Evolutionary conservation across 208 protist genomes (phyloP).

Genomic region (Leishmania turanica): DNA sequence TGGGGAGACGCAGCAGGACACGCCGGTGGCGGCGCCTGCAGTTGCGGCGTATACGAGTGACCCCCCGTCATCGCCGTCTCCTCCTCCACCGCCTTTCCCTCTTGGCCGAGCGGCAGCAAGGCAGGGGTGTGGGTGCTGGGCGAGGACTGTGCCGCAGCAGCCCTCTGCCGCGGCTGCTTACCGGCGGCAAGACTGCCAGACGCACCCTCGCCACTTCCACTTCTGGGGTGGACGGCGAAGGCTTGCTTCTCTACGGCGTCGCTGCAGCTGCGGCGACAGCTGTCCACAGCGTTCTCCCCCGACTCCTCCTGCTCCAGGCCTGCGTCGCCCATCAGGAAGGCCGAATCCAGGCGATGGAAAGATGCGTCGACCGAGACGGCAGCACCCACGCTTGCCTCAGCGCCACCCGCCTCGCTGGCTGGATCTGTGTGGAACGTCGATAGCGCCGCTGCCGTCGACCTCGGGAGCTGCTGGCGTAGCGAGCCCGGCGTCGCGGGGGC

Average conservation of each 20-base stretch:
- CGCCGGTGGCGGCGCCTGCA: neutral
- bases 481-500: neutral
- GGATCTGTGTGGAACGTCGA: neutral
- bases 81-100: neutral
- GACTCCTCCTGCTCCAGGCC: neutral
- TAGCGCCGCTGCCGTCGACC: neutral
- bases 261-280: neutral
- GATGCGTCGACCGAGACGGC: slow-evolving; percentile 19
- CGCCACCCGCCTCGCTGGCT: neutral
- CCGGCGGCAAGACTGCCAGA: neutral
- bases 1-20: neutral
- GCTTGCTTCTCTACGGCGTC: neutral
- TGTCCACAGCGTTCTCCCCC: neutral
- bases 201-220: neutral
- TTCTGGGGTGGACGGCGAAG: neutral
- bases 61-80: neutral
- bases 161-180: neutral
- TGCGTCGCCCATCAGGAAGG: slow-evolving; percentile 14
- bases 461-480: neutral
- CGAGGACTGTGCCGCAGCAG: neutral
- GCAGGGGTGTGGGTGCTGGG: neutral
- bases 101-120: neutral
- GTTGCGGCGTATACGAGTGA: neutral
- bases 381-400: slow-evolving; percentile 1
- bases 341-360: slow-evolving; percentile 26